phyloP scores from a whole-genome alignment of 1,284 basidiomycete genomes.

The Ceratobasidium sp. region DNA sequence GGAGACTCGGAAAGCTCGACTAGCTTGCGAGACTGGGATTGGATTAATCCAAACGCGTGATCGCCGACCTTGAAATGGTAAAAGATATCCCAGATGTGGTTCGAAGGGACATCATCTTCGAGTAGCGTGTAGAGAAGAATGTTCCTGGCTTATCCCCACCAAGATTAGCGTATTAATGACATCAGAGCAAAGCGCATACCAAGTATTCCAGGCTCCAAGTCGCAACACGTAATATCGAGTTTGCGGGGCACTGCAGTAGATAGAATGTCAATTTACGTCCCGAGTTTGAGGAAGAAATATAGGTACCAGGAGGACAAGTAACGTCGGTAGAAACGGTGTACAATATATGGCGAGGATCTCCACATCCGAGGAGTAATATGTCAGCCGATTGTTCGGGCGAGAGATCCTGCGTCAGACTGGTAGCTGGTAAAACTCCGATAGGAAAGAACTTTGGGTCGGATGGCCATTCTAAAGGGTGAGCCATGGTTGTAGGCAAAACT shows the following conservation, averaged over 20 bases:
- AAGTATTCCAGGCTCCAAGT: no score
- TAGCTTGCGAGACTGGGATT: constrained; percentile 65
- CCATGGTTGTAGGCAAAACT: constrained; percentile 1
- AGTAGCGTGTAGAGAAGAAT: constrained; percentile 58
- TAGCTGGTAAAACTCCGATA: constrained; percentile 68
- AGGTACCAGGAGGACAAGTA: constrained; percentile 43
- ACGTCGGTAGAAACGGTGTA: constrained; percentile 67
- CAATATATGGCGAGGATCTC: constrained; percentile 69
- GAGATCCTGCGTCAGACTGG: no score
- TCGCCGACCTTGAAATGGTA: no score
- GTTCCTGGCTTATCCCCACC: constrained; percentile 60
- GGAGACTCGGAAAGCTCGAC: constrained; percentile 58
- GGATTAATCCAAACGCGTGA: constrained; percentile 59
- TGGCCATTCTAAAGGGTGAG: constrained; percentile 22
- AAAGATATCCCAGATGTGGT: constrained; percentile 68
- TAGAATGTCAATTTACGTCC: no score
- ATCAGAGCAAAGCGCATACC: constrained; percentile 57
- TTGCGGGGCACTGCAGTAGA: constrained; percentile 56
- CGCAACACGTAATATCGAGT: constrained; percentile 72
- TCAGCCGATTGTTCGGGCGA: no score
- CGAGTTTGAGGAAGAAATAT: neutral
- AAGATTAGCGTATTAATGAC: neutral
- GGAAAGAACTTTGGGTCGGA: constrained; percentile 52
- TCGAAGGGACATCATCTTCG: constrained; percentile 55
- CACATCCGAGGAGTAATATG: constrained; percentile 72